These are phyloP conservation scores for Podochytrium sp. DNA, from an alignment of 192 early-diverging fungal species.

Conservation along the genomic window DNA sequence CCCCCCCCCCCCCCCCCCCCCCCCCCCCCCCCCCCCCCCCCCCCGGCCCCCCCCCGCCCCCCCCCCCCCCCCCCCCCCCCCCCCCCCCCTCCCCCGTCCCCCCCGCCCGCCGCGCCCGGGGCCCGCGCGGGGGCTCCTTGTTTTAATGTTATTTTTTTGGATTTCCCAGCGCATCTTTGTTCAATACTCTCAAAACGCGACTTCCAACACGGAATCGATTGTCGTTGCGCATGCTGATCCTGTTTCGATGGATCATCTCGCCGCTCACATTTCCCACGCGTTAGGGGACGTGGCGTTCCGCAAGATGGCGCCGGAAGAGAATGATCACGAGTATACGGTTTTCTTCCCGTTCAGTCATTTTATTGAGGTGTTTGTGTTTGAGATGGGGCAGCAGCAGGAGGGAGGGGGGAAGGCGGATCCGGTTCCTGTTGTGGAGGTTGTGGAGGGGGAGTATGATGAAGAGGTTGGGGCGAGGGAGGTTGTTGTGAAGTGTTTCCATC, in stretches of 20 bases:
- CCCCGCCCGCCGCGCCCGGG: no score
- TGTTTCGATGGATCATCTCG: conserved; percentile 49
- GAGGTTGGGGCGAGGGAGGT: background rate
- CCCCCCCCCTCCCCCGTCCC: no score
- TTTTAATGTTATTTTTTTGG: no score
- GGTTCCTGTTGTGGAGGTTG: conserved; percentile 5
- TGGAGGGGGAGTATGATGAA: conserved; percentile 9
- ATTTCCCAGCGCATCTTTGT: conserved; percentile 49
- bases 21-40: no score
- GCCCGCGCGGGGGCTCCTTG: no score
- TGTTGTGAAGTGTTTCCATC: conserved; percentile 39
- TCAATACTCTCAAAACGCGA: conserved; percentile 66
- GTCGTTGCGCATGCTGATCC: conserved; percentile 65
- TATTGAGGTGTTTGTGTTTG: conserved; percentile 57
- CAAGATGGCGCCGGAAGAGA: conserved; percentile 27
- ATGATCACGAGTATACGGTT: conserved; percentile 58
- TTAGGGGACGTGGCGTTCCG: conserved; percentile 40
- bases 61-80: no score
- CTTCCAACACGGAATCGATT: conserved; percentile 58
- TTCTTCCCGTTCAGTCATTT: conserved; percentile 71
- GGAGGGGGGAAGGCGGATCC: conserved; percentile 27
- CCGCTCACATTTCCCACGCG: conserved; percentile 44
- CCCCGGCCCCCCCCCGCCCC: no score
- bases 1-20: conserved; percentile 8
- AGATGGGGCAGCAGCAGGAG: conserved; percentile 44